Conservation (phyloP, 75 land plant genomes). For the Larix kaempferi region DNA sequence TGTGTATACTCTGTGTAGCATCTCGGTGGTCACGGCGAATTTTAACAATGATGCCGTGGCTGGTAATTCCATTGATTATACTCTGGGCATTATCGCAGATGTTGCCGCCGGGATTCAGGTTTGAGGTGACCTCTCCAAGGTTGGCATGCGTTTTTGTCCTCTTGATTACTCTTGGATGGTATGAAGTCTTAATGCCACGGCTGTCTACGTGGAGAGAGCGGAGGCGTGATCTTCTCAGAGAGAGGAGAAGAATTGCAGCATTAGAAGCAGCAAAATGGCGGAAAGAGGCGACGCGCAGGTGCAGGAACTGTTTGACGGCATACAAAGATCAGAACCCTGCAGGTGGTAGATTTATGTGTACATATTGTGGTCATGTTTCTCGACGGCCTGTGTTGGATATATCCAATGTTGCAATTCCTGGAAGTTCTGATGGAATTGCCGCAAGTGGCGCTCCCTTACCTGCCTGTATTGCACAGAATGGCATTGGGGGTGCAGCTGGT, state of each 20-base stretch:
- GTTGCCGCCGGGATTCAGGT: conserved; percentile 72
- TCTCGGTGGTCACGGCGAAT: conserved; percentile 93
- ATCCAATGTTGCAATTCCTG: conserved; percentile 31
- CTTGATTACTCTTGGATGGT: conserved; percentile 75
- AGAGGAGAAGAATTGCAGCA: conserved; percentile 64
- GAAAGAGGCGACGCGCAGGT: conserved; percentile 73
- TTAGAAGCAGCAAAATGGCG: conserved; percentile 82
- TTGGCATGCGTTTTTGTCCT: conserved; percentile 86
- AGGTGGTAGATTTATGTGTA: conserved; percentile 88
- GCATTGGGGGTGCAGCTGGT: conserved; percentile 21
- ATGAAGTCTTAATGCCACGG: conserved; percentile 83
- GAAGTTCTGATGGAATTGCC: conserved; percentile 8
- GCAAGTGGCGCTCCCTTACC: background rate
- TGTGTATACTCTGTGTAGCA: conserved; percentile 94
- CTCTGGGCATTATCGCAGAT: conserved; percentile 91
- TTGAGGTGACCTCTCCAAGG: conserved; percentile 86
- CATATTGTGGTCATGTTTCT: conserved; percentile 87
- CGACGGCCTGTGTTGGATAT: conserved; percentile 84
- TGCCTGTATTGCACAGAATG: background rate
- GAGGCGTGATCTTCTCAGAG: conserved; percentile 62
- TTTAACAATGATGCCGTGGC: conserved; percentile 92
- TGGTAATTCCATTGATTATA: conserved; percentile 79
- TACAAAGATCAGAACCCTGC: conserved; percentile 89
- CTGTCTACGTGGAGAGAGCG: conserved; percentile 77
- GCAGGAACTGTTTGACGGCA: conserved; percentile 83